Conservation (phyloP, 257 asterid genomes). For the Solanum medicagineum region DNA sequence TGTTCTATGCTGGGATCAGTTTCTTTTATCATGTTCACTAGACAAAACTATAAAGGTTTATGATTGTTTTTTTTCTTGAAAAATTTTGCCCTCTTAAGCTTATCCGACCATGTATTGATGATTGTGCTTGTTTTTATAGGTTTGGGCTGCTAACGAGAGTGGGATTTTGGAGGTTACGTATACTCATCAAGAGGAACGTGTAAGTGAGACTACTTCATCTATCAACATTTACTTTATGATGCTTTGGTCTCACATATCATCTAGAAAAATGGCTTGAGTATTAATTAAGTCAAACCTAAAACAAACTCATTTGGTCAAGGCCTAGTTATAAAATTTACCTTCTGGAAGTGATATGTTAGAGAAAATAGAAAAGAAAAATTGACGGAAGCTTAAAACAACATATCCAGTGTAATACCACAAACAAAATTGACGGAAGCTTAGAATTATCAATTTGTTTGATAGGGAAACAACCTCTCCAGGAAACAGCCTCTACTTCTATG, state of each 20-base stretch:
- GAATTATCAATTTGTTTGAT: background rate
- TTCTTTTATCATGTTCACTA: slow-evolving; percentile 88
- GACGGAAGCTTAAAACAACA: background rate
- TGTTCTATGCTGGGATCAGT: slow-evolving; percentile 96
- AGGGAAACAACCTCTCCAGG: background rate
- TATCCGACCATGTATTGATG: background rate
- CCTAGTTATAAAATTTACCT: background rate
- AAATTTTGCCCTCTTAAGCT: background rate
- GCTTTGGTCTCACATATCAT: background rate
- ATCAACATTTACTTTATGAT: background rate
- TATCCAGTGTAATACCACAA: background rate
- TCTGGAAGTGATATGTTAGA: background rate
- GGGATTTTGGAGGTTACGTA: slow-evolving; percentile 93
- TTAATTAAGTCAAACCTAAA: background rate
- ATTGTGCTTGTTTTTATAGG: slow-evolving; percentile 24
- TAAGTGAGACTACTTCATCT: slow-evolving; percentile 14
- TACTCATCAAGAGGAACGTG: slow-evolving; percentile 78
- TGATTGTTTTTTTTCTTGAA: background rate
- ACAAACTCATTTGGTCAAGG: background rate
- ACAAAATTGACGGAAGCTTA: background rate
- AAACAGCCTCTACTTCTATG: no score
- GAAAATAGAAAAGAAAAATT: background rate
- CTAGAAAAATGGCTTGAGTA: background rate
- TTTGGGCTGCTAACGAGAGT: slow-evolving; percentile 76
- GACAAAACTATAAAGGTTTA: slow-evolving; percentile 81